A percentile compares a stretch with the other conserved stretches of the same genome.
Evolutionary conservation across 2,329 filamentous ascomycete genomes (phyloP).

Genomic region (Microdochium paspali): DNA sequence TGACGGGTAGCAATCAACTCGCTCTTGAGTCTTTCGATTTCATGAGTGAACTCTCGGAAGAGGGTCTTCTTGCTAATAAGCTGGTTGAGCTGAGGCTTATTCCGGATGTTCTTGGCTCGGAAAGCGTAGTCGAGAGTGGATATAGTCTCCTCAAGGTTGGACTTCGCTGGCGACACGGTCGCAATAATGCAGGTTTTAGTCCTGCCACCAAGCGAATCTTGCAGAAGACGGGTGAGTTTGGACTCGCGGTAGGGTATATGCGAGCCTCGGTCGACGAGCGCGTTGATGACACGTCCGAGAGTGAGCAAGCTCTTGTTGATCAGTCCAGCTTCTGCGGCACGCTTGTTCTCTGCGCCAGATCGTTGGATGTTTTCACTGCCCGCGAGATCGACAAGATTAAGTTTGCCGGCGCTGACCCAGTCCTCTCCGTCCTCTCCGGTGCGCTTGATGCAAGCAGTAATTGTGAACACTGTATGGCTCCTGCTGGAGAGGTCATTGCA

Average conservation of each 20-base stretch:
- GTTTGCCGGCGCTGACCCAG: constrained; percentile 80
- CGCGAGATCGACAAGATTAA: constrained; percentile 93
- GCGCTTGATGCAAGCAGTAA: constrained; percentile 83
- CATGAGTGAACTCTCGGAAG: constrained; percentile 77
- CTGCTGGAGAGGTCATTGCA: constrained; percentile 97
- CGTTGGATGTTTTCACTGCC: constrained; percentile 97
- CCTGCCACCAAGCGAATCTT: constrained; percentile 90
- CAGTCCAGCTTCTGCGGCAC: constrained; percentile 86
- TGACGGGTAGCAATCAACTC: constrained; percentile 89
- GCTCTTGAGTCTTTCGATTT: constrained; percentile 91
- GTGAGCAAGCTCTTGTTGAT: constrained; percentile 98
- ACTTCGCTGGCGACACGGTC: constrained; percentile 87
- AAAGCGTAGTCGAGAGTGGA: constrained; percentile 98
- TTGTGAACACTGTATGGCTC: constrained; percentile 95
- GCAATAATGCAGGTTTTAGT: constrained; percentile 99
- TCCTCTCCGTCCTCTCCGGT: constrained; percentile 78
- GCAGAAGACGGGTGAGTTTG: constrained; percentile 85
- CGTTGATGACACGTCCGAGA: constrained; percentile 93
- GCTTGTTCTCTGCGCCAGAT: constrained; percentile 95
- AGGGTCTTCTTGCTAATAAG: constrained; percentile 89
- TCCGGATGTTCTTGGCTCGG: constrained; percentile 94
- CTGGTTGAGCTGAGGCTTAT: constrained; percentile 93
- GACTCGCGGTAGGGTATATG: constrained; percentile 93
- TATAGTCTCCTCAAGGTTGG: constrained; percentile 94
- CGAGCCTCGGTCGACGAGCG: constrained; percentile 77